Evolutionary conservation across 2,329 filamentous ascomycete genomes (phyloP).

Genomic region (Cladosporium sp.): DNA sequence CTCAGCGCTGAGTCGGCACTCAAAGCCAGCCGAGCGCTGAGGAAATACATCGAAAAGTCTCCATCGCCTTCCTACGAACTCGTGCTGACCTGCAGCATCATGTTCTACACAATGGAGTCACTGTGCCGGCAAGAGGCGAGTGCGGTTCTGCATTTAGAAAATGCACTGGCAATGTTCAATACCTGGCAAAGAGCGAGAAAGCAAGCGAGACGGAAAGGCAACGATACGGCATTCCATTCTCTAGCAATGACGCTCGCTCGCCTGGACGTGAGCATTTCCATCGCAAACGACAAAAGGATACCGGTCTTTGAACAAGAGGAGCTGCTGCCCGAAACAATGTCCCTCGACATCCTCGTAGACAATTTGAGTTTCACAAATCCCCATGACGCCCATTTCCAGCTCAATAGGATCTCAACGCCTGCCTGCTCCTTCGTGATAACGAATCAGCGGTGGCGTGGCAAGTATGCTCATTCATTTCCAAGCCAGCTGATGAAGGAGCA

Average conservation of each 20-base stretch:
- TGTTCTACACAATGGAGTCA: background rate
- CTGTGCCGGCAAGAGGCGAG: background rate
- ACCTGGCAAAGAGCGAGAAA: background rate
- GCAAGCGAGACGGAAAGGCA: background rate
- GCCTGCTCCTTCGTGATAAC: background rate
- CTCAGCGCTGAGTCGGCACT: background rate
- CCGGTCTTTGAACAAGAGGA: background rate
- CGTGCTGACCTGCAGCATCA: background rate
- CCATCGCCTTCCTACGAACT: background rate
- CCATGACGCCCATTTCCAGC: background rate
- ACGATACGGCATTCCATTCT: background rate
- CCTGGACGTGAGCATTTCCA: background rate
- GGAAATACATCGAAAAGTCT: background rate
- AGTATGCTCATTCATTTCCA: background rate
- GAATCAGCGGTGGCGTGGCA: background rate
- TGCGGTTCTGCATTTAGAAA: background rate
- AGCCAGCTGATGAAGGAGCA: background rate
- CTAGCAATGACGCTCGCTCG: background rate
- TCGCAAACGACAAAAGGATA: background rate
- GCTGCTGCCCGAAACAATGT: background rate
- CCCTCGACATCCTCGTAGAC: background rate
- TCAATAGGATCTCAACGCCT: background rate
- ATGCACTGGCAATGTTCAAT: background rate
- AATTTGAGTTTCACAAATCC: background rate
- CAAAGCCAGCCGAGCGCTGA: conserved; percentile 1